Base-by-base conservation (phyloP, 1,284 basidiomycete genomes). In the Ceratobasidium sp. region DNA sequence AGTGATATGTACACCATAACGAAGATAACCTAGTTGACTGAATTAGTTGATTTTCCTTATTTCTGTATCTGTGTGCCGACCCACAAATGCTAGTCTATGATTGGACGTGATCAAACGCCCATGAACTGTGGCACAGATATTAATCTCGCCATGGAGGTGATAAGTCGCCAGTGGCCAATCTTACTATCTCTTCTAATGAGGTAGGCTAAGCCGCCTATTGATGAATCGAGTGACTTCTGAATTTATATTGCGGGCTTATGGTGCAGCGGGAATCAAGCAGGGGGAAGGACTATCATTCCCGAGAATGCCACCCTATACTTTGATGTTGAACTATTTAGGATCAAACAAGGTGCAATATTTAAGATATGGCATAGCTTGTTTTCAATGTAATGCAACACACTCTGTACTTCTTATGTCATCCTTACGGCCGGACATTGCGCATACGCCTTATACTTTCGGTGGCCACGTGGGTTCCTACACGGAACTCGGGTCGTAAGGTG, bases 111-210 rank as follows among this genome's bases (percentile, higher is more conserved):
- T 60, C 56, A 60, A 43, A 45, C 56, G 47, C 47, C 56, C 27
- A 27, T 57, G 38, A n/a, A n/a, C n/a, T n/a, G n/a, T n/a, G n/a
- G n/a, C n/a, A 55, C 50, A 53, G 34, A 53, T 53, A 55, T 12
- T 20, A 34, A 34, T 20, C 55, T 22, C 55, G 38, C 38, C 34
- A 27, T 20, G 32, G n/a, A 55, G 34, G 38, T 55, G 15, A 55
- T 15, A 38, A 25, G n/a, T 34, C 31, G 25, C 53, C 20, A 13
- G 13, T 55, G 80, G 93, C 93, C 45, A 76, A 79, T 56, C 79
- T 95, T 58, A 90, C 81, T 17, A 85, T 84, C 52, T 83, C 87
- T 42, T 81, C 90, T 15, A 89, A 92, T 77, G 90, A 80, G 76
- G 90, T 92, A 76, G 74, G 87, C n/a, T n/a, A n/a, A n/a, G n/a